These are phyloP conservation scores for Auriculariales sp. DNA, from an alignment of 768 basidiomycete genomes.

Conservation along the genomic window DNA sequence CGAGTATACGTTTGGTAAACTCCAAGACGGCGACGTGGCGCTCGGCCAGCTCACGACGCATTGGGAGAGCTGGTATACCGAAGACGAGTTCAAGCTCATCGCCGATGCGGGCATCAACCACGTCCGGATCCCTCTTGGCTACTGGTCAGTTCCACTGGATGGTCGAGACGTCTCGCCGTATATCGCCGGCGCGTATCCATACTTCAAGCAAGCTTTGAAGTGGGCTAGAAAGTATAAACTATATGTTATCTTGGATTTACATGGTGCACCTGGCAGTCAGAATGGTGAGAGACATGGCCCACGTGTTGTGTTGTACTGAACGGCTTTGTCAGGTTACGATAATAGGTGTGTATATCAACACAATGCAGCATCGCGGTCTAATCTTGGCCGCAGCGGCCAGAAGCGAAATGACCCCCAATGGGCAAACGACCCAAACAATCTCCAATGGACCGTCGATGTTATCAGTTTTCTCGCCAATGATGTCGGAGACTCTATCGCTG, in stretches of 20 bases:
- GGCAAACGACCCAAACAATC: constrained; percentile 29
- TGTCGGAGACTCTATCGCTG: constrained; percentile 41
- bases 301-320: no score
- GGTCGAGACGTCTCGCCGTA: constrained; percentile 36
- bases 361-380: neutral
- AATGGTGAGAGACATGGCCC: constrained; percentile 9
- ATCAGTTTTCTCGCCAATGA: constrained; percentile 38
- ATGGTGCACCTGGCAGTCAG: constrained; percentile 46
- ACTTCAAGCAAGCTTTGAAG: constrained; percentile 43
- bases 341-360: neutral
- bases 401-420: constrained; percentile 39
- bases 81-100: constrained; percentile 54
- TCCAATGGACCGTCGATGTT: constrained; percentile 44
- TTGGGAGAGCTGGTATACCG: constrained; percentile 33
- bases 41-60: constrained; percentile 31
- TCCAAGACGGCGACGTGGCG: constrained; percentile 30
- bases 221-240: constrained; percentile 51
- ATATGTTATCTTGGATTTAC: constrained; percentile 54
- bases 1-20: constrained; percentile 45
- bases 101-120: constrained; percentile 54
- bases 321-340: neutral
- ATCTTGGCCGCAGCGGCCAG: constrained; percentile 39
- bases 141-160: constrained; percentile 54
- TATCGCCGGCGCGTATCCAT: constrained; percentile 50
- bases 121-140: constrained; percentile 63